Evolutionary conservation across 2,329 filamentous ascomycete genomes (phyloP), one percentile per base, ranked within the genome.

Genomic region (Fusarium dlaminii): DNA sequence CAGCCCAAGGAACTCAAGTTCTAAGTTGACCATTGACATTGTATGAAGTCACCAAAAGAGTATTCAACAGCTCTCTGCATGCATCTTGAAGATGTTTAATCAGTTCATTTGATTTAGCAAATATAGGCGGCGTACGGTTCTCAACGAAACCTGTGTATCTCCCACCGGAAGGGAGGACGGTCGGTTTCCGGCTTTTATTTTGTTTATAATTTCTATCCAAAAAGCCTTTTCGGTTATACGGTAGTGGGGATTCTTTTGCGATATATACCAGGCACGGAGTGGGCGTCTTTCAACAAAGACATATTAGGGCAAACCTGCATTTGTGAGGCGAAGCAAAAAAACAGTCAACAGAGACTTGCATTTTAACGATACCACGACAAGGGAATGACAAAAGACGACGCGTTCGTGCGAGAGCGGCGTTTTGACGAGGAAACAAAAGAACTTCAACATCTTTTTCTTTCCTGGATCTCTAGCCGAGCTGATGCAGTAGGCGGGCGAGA

Each of bases 1-100:
- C 91, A 98, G 91, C 96, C 96, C 82, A 98, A 98, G 94, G 81
- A 89, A 79, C 94, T 99, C 82, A 95, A 93, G 87, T 93, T 94
- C 86, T 98, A 98, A 90, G 84, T 80, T 72, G 57, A 66, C 63
- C 73, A 63, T 55, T 58, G 54, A 74, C 48, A 42, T 54, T 68
- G 59, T 61, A 48, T 70, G 65, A 64, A 71, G 69, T 48, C 29
- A 70, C 40, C 30, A 72, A 79, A 76, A 80, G 81, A 82, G 81
- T 77, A 82, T 84, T 84, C 83, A 84, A 84, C 83, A 84, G 75
- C 78, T 81, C 79, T 81, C 77, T 78, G 74, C 77, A 75, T 73
- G 49, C 77, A 77, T 75, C 77, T 78, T 77, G 78, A 79, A 77
- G 78, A 82, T 81, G 80, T 82, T 79, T 83, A 80, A 80, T 79